phyloP scores from a whole-genome alignment of 148 eudicot genomes.

The Vaccinium vitisidaea region DNA sequence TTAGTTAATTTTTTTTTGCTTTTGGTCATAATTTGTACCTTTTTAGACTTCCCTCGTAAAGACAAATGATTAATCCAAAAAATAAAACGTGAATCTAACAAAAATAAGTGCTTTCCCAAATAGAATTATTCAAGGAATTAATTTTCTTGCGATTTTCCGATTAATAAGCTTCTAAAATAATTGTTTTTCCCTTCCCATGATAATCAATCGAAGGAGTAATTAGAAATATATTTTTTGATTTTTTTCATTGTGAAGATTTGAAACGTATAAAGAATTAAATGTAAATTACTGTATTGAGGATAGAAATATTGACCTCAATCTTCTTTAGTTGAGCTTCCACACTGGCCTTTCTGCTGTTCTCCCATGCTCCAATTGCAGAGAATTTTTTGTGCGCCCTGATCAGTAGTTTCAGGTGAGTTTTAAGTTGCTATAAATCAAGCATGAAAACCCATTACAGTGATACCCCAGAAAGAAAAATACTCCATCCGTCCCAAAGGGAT shows the following conservation, averaged over 20 bases:
- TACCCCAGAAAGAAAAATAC: not conserved
- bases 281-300: not conserved
- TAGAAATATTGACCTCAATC: slow-evolving; percentile 44
- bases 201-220: not conserved
- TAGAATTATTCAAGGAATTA: not conserved
- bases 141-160: not conserved
- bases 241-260: not conserved
- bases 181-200: not conserved
- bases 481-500: no score
- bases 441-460: not conserved
- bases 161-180: not conserved
- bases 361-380: slow-evolving; percentile 57
- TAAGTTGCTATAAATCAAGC: not conserved
- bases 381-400: slow-evolving; percentile 65
- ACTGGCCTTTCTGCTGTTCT: slow-evolving; percentile 53
- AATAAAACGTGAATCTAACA: no score
- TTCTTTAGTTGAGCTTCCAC: slow-evolving; percentile 55
- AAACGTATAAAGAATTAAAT: not conserved
- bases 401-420: not conserved
- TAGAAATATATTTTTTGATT: not conserved
- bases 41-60: no score
- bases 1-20: no score
- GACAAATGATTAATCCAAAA: no score
- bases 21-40: no score
- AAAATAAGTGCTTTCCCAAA: no score